Evolutionary conservation across 139 green algal species (phyloP), one percentile per base, ranked within the genome.

Genomic region (Chlorella sp.): DNA sequence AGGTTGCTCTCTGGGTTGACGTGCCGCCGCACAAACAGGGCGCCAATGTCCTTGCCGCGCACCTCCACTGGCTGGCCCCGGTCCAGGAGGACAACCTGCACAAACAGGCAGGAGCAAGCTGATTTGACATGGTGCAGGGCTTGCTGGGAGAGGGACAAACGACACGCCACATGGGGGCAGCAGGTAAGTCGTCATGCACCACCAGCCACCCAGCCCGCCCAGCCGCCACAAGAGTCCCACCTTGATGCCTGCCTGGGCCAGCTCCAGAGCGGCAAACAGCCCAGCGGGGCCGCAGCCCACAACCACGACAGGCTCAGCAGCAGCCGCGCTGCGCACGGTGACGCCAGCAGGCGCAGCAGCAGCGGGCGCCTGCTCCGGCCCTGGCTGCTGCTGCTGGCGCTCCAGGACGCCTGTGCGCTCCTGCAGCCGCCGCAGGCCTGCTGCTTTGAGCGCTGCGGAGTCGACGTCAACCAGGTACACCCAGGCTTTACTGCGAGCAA

Each of bases 21-120:
- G 3, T 80, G 28, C 4, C 88, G 68, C 26, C 95, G 86, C 34
- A 91, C 92, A 38, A 97, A 91, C 32, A 98, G 90, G 15, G 94
- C 94, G 28, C 95, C 95, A 47, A 98, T 98, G 87, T 96, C 94
- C 2, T 86, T 85, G 5, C 94, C 95, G 0, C 95, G 84, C 82
- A 82, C 68, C 85, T 98, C 95, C 51, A 98, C 95, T 4, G 94
- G 88, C 86, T 95, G 87, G 2, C 95, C 95, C 1, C 93, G 86
- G 88, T 98, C 95, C 62, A 98, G 80, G 64, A 98, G 68, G 16
- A 91, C 62, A 36, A 97, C 92, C 18, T 87, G 80, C 18, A 36
- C 15, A 36, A 70, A 34, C 64, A 39, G 1, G 64, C 64, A 39
- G 64, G 26, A 38, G 2, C 28, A 38, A 51, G 64, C n/a, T n/a